Base-by-base conservation (phyloP, 305 asterid genomes). In the Caryopteris hybrid region DNA sequence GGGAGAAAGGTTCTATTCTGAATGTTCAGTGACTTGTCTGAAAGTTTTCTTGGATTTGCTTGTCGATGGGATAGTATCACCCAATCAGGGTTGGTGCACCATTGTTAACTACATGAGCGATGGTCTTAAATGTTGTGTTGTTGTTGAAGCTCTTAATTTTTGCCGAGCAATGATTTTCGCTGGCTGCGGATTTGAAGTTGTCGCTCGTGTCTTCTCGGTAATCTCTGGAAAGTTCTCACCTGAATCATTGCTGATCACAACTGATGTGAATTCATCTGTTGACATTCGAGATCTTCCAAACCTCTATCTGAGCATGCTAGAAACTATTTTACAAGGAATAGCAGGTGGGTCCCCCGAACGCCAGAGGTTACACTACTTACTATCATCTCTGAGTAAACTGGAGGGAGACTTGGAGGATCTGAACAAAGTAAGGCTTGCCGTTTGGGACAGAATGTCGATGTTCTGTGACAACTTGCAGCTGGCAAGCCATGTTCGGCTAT, bases 321-420 rank as follows among this genome's bases (percentile, higher is more conserved):
- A 80, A 64, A 45, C 77, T 69, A 71, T 84, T 54, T 80, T 91
- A 68, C 86, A 81, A 68, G 97, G 88, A 70, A 72, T 86, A 76
- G 80, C 80, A n/a, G 18, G 77, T 47, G 92, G 87, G 65, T 77
- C 86, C 52, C 69, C 68, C 10, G 81, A 80, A 66, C 74, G 75
- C 56, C 85, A 73, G 51, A 69, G 77, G 57, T 78, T 91, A 59
- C 88, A 74, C 70, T 66, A 57, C 64, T 64, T 88, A 54, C 72
- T 95, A 61, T 85, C 88, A n/a, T 91, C 98, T 68, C 80, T 95
- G 87, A 83, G 96, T 76, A 86, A 84, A 76, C 70, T 81, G 61
- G 96, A 88, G 61, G 98, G 92, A 60, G 77, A 89, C 71, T 59
- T 82, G 78, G 88, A 85, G 63, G 82, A 76, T 61, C 82, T 95